A percentile compares a stretch with the other conserved stretches of the same genome.
phyloP scores from a whole-genome alignment of 2,329 filamentous ascomycete species.

The Reticulascus tulasneorum region DNA sequence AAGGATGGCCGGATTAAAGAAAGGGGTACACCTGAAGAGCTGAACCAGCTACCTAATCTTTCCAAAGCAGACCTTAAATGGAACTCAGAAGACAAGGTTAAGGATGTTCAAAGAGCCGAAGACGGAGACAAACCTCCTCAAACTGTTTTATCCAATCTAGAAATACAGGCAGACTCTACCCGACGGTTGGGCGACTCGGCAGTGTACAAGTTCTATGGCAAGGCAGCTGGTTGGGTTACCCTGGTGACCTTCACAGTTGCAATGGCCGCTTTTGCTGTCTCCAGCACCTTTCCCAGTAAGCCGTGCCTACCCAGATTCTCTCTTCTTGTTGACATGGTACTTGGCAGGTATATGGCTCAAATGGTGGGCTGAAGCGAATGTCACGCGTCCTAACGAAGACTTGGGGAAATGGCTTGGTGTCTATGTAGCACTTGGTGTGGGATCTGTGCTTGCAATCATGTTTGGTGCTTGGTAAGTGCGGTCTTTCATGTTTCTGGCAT shows the following conservation, averaged over 20 bases:
- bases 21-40: background rate
- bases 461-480: constrained; percentile 5
- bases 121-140: background rate
- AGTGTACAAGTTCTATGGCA: constrained; percentile 21
- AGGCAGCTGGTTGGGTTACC: constrained; percentile 21
- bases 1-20: constrained; percentile 2
- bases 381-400: constrained; percentile 28
- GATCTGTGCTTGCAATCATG: constrained; percentile 2
- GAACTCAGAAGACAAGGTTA: background rate
- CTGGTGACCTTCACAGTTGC: constrained; percentile 15
- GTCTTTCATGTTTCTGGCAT: constrained; percentile 18
- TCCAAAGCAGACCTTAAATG: no score
- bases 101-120: background rate
- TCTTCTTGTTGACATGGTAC: background rate
- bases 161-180: constrained; percentile 8
- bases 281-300: constrained; percentile 19
- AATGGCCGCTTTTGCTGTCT: constrained; percentile 21
- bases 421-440: constrained; percentile 19
- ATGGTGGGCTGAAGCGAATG: constrained; percentile 42
- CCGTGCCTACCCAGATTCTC: background rate
- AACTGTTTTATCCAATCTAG: background rate
- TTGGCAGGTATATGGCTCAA: constrained; percentile 38
- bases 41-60: background rate
- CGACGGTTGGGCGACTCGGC: constrained; percentile 10
- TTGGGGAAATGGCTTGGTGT: constrained; percentile 32